A percentile compares a stretch with the other conserved stretches of the same genome.
phyloP scores from a whole-genome alignment of 148 eudicot species.

The Polygonum maritimum region DNA sequence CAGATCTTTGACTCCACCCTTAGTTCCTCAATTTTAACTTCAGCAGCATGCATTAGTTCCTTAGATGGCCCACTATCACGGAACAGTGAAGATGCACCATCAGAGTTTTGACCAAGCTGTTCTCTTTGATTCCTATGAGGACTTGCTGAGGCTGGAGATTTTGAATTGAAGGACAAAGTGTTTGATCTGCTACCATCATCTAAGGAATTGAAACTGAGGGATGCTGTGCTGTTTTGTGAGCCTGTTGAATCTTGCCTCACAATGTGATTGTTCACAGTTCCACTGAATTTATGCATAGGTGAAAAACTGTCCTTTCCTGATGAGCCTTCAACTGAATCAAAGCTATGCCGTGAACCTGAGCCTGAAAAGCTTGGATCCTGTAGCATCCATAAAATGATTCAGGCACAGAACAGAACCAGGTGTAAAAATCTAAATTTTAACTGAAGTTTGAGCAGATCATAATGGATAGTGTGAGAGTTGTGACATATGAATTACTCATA shows the following conservation, averaged over 20 bases:
- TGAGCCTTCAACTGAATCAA: slow-evolving; percentile 42
- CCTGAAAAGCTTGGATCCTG: slow-evolving; percentile 62
- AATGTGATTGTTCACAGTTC: slow-evolving; percentile 18
- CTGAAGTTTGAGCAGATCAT: neutral
- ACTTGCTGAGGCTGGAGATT: slow-evolving; percentile 18
- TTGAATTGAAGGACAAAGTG: slow-evolving; percentile 24
- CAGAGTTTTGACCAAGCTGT: slow-evolving; percentile 21
- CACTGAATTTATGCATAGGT: slow-evolving; percentile 20
- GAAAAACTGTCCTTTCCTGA: slow-evolving; percentile 30
- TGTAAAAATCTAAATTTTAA: neutral
- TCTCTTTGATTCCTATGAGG: slow-evolving; percentile 20
- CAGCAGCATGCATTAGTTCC: slow-evolving; percentile 64
- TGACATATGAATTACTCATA: neutral
- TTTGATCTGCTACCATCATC: slow-evolving; percentile 30
- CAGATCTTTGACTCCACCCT: slow-evolving; percentile 66
- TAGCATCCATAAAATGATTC: slow-evolving; percentile 12
- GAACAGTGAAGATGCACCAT: slow-evolving; percentile 25
- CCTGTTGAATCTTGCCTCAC: slow-evolving; percentile 35
- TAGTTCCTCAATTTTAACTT: slow-evolving; percentile 60
- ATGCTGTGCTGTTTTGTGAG: slow-evolving; percentile 27
- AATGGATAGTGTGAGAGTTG: neutral
- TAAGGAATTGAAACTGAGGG: slow-evolving; percentile 12
- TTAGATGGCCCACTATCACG: slow-evolving; percentile 42
- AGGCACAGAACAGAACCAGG: neutral
- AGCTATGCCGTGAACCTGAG: slow-evolving; percentile 39